Conservation (phyloP, 1,139 yeast species). For the Kluyveromyces sp. region DNA sequence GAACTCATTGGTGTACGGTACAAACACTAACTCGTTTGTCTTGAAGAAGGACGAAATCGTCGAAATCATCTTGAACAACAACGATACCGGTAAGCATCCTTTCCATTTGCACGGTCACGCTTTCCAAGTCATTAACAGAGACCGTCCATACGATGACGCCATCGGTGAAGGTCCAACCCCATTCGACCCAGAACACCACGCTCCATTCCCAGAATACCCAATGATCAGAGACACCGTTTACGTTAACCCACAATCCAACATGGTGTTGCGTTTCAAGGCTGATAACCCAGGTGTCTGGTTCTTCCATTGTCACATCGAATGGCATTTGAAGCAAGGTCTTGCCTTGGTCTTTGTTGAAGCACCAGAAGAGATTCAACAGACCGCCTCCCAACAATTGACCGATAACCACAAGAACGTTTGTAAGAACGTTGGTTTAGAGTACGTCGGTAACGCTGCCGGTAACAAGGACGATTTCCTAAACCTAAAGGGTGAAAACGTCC, state of each 20-base stretch:
- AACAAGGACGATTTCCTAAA: slow-evolving; percentile 51
- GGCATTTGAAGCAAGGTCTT: slow-evolving; percentile 89
- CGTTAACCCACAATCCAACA: slow-evolving; percentile 61
- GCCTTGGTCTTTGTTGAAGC: slow-evolving; percentile 71
- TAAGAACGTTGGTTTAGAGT: slow-evolving; percentile 40
- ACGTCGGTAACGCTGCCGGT: slow-evolving; percentile 81
- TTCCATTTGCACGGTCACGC: slow-evolving; percentile 81
- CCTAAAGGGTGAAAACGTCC: slow-evolving; percentile 65
- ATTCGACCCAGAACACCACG: slow-evolving; percentile 43
- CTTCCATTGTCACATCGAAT: slow-evolving; percentile 91
- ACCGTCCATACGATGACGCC: slow-evolving; percentile 38
- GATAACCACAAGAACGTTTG: slow-evolving; percentile 57
- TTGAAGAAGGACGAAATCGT: slow-evolving; percentile 60
- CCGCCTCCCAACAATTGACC: slow-evolving; percentile 41
- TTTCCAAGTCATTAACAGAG: slow-evolving; percentile 59
- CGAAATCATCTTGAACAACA: slow-evolving; percentile 62
- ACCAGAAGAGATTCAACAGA: slow-evolving; percentile 52
- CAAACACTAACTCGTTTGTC: slow-evolving; percentile 67
- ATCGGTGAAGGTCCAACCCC: slow-evolving; percentile 38
- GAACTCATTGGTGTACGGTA: slow-evolving; percentile 61
- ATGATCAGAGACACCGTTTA: slow-evolving; percentile 63
- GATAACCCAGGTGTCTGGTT: slow-evolving; percentile 89
- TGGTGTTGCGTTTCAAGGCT: slow-evolving; percentile 64
- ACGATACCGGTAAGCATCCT: slow-evolving; percentile 77
- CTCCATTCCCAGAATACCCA: slow-evolving; percentile 56